Conservation (phyloP, 345 rosid species). For the Litchi chinensis region DNA sequence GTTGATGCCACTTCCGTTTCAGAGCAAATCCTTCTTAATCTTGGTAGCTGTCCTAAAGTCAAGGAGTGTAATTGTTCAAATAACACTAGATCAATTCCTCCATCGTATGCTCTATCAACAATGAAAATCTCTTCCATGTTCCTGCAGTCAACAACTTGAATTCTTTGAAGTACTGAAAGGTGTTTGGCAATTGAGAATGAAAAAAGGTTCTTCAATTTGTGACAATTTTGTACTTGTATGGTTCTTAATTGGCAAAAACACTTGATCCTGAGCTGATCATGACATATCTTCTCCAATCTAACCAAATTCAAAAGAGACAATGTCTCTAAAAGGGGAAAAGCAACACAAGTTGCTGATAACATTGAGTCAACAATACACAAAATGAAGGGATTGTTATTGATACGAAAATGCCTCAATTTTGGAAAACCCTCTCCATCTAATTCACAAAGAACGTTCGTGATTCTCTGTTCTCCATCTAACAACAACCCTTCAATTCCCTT, state of each 20-base stretch:
- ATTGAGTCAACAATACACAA: not conserved
- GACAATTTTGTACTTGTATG: slow-evolving; percentile 12
- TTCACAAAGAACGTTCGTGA: not conserved
- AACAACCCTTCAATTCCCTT: not conserved
- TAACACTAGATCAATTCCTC: not conserved
- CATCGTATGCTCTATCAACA: not conserved
- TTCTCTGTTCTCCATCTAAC: not conserved
- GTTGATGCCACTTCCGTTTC: not conserved
- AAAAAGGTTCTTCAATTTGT: slow-evolving; percentile 27
- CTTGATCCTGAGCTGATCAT: not conserved
- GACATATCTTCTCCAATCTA: not conserved
- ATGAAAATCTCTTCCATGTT: slow-evolving; percentile 14
- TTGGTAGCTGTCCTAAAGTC: not conserved
- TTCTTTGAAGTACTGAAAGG: slow-evolving; percentile 23
- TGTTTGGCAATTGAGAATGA: slow-evolving; percentile 18
- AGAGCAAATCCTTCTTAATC: not conserved
- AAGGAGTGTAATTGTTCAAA: not conserved
- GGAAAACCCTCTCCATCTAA: slow-evolving; percentile 2
- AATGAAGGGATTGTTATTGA: not conserved
- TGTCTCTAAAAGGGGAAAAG: slow-evolving; percentile 8
- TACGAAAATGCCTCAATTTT: slow-evolving; percentile 1
- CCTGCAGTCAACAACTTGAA: slow-evolving; percentile 18
- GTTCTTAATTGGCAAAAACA: slow-evolving; percentile 15
- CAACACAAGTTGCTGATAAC: not conserved
- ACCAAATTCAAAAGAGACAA: not conserved